Percentiles rank a stretch among this genome's conserved stretches.
Conservation (phyloP, 2,329 filamentous ascomycete species). For the Arachnomyces sp. region DNA sequence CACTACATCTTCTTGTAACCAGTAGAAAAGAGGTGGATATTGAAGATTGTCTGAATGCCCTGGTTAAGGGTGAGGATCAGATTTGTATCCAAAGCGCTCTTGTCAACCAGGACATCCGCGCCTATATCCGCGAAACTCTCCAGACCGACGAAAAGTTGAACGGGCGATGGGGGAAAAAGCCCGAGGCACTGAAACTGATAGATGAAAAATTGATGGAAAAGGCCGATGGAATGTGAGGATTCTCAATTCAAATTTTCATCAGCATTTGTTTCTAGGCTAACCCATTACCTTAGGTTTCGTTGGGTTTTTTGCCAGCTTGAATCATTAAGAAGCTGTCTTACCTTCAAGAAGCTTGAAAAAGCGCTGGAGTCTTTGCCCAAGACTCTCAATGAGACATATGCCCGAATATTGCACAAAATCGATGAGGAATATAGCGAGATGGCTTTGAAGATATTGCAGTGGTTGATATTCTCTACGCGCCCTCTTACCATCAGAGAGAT, state of each 20-base stretch:
- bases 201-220: conserved; percentile 8
- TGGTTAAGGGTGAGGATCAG: not conserved
- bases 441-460: conserved; percentile 19
- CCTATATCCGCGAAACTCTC: conserved; percentile 6
- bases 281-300: conserved; percentile 14
- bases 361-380: conserved; percentile 12
- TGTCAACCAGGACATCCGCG: conserved; percentile 6
- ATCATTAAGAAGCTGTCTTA: conserved; percentile 10
- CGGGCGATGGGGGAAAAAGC: no score
- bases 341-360: conserved; percentile 7
- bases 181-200: no score
- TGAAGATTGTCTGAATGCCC: conserved; percentile 6
- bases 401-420: conserved; percentile 20
- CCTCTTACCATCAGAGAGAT: conserved; percentile 22
- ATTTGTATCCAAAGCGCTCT: conserved; percentile 1
- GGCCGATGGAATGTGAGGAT: conserved; percentile 14
- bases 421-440: conserved; percentile 9
- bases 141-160: conserved; percentile 2
- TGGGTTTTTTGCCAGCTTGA: conserved; percentile 18
- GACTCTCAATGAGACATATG: conserved; percentile 18
- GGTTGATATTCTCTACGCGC: conserved; percentile 17
- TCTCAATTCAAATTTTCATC: not conserved
- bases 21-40: conserved; percentile 12
- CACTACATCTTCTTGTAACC: conserved; percentile 9
- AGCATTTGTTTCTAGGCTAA: not conserved